Evolutionary conservation across 2,329 filamentous ascomycete species (phyloP), one percentile per base, ranked within the genome.

Genomic region (Daldinia eschscholtzii): DNA sequence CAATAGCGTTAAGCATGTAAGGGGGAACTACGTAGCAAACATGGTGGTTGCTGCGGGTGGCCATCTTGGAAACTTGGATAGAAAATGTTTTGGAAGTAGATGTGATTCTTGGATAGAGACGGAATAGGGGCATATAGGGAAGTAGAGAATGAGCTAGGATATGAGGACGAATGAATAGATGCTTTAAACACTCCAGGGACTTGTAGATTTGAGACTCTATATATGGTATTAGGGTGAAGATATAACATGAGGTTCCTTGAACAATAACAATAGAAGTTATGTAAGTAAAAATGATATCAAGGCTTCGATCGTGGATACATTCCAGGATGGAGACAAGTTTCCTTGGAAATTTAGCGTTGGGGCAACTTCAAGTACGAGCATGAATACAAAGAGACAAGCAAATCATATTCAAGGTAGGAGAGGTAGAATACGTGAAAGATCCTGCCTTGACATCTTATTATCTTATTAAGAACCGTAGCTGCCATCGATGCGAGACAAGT

Each of bases 1-100:
- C 81, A 58, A 86, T 83, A 61, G 78, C 79, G 35, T 74, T 77
- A 23, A 86, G 79, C 10, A 86, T 78, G 63, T 86, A 81, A 20
- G 84, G 83, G 20, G 83, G 83, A 4, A 85, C 80, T 64, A 84
- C 80, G 65, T 77, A 81, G 74, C 81, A 84, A 63, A 77, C 52
- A 59, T 68, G 56, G 55, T 58, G 68, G 52, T 68, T 57, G 41
- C 62, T 64, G 10, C 61, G 67, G 58, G 72, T 37, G 4, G 75
- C 68, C 76, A 76, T 77, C 35, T 70, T 75, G 60, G 35, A 61
- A 69, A 53, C 12, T 41, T 63, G 52, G 10, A 18, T 9, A 9
- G 60, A 55, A 5, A 37, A 28, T 61, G n/a, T 33, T 41, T 15
- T 23, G 35, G 53, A 20, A 57, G 55, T 60, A 55, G 35, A 57